Evolutionary conservation across 257 asterid genomes (phyloP), one percentile per base, ranked within the genome.

Genomic region (Avicennia marina): DNA sequence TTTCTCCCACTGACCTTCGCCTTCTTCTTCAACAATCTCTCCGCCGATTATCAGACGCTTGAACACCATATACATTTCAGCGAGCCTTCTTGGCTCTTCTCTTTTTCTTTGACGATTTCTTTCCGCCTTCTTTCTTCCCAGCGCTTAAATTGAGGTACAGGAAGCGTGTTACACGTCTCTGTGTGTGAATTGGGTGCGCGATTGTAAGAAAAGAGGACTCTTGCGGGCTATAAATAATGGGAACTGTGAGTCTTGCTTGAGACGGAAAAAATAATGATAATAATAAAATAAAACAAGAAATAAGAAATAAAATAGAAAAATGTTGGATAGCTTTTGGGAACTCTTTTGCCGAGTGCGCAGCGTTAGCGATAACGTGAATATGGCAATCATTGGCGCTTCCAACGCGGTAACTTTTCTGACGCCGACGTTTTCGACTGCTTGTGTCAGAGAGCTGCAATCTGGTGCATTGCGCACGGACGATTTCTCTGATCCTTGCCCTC

Each of bases 1-100:
- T 53, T 62, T 86, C 64, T 89, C 94, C 97, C 95, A 89, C 82
- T n/a, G n/a, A n/a, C n/a, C n/a, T n/a, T 83, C 81, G 13, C 78
- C 82, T 76, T 80, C 93, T 71, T 85, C 84, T 76, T 82, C 94
- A 66, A 85, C 95, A 56, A 89, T 73, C 65, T 89, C 89, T 36
- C 93, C 97, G 56, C 89, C 91, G 26, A 83, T 86, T 56, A 89
- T 74, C 72, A 89, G 44, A 29, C 64, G 83, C 87, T 83, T 83
- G 83, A 83, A 89, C 57, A 75, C 64, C 81, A 72, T 86, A 64
- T 78, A 74, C 94, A 86, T 89, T 73, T 86, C 91, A 44, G 60
- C 60, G 73, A 73, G 79, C 82, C 86, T 53, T 55, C 61, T 64
- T 66, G 74, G 78, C 77, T 76, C 76, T 41, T 21, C 29, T 63